Evolutionary conservation across 495 filamentous ascomycete species (phyloP), one percentile per base, ranked within the genome.

Genomic region (Tetracladium setigerum): DNA sequence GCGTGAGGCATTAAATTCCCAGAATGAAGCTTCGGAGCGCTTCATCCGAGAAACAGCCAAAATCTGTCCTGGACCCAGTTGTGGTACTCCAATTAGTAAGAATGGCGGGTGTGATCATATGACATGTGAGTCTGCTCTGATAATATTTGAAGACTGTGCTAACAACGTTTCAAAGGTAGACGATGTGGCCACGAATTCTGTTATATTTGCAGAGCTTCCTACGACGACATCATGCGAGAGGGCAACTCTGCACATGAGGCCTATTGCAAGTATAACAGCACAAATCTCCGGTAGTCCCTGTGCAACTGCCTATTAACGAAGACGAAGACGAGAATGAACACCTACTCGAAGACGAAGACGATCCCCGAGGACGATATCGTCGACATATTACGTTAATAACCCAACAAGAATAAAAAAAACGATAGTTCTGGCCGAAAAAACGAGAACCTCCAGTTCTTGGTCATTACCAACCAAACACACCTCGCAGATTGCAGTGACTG

Each of bases 91-190:
- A 5, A 47, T 53, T 13, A 31, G 19, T n/a, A 57, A 57, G 35
- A 48, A 34, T 27, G 32, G 33, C n/a, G 54, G 54, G 6, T 57
- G 54, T 30, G 50, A 57, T 43, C 48, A 45, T 24, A 57, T 57
- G 54, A 53, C 31, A 5, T 53, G 44, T 53, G 34, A 38, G 50
- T 47, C 14, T 18, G 2, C 10, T 11, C 27, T 2, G 42, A 22
- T 12, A 10, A 5, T n/a, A n/a, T n/a, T n/a, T n/a, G n/a, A n/a
- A n/a, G n/a, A n/a, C 32, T 34, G 32, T n/a, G n/a, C n/a, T n/a
- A n/a, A n/a, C n/a, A n/a, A n/a, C n/a, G n/a, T n/a, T n/a, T 11
- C 19, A 6, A 7, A 43, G 40, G 43, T 15, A 24, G 2, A 7
- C 37, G 16, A 37, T 52, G 43, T 38, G 2, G 22, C 4, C 42